Percentiles rank a stretch among this genome's conserved stretches.
Evolutionary conservation across 129 eudicot species (phyloP).

Genomic region (Scalesia atractyloides): DNA sequence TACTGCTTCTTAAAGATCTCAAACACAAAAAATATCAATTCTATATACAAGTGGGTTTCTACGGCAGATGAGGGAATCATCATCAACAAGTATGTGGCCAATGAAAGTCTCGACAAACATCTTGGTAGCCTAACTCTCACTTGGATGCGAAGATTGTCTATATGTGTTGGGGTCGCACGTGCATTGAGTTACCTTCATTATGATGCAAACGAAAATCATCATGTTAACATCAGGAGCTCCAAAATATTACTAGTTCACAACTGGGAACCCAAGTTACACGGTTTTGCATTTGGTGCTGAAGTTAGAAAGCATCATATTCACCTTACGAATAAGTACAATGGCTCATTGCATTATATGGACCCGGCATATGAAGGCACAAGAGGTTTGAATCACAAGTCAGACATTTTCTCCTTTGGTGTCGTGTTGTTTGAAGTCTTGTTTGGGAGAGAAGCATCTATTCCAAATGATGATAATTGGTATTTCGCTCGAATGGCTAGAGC

Average conservation of each 20-base stretch:
- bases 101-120: conserved; percentile 2
- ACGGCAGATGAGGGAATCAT: background rate
- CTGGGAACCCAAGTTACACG: conserved; percentile 14
- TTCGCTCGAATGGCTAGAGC: background rate
- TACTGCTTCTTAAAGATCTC: conserved; percentile 41
- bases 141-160: conserved; percentile 1
- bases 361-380: background rate
- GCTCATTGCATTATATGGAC: conserved; percentile 3
- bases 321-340: background rate
- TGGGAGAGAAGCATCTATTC: background rate
- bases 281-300: background rate
- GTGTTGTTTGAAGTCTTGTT: conserved; percentile 11
- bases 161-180: background rate
- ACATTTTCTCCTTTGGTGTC: conserved; percentile 13
- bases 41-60: conserved; percentile 41
- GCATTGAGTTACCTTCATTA: background rate
- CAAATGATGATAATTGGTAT: background rate
- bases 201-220: background rate
- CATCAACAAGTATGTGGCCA: background rate
- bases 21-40: conserved; percentile 53
- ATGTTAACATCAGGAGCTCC: conserved; percentile 3
- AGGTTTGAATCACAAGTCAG: conserved; percentile 4
- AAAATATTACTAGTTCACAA: conserved; percentile 1
- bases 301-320: background rate
- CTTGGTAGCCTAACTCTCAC: background rate